These are phyloP conservation scores for Aquanectria penicillioides DNA, from an alignment of 2,329 filamentous ascomycete species.

Conservation along the genomic window DNA sequence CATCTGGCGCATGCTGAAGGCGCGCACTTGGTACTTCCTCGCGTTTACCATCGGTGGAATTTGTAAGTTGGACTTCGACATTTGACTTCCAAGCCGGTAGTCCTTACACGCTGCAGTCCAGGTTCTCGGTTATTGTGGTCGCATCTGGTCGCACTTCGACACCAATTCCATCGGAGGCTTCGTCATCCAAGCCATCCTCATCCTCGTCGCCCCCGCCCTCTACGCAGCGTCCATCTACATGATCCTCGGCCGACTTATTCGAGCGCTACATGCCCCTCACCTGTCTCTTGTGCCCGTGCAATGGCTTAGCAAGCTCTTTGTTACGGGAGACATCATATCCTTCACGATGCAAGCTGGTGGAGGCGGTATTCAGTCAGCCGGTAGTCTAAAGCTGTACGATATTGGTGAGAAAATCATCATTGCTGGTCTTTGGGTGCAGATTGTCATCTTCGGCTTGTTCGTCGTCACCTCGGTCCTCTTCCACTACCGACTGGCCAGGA, in stretches of 20 bases:
- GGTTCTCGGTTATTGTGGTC: constrained; percentile 50
- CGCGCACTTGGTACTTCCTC: constrained; percentile 61
- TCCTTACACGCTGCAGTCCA: constrained; percentile 50
- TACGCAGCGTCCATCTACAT: constrained; percentile 64
- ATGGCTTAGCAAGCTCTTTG: constrained; percentile 65
- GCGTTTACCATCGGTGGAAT: constrained; percentile 58
- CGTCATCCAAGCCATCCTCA: constrained; percentile 51
- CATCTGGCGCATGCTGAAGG: constrained; percentile 54
- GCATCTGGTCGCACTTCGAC: constrained; percentile 16
- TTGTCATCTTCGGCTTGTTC: constrained; percentile 60
- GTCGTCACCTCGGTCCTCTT: not conserved
- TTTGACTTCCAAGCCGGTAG: not conserved
- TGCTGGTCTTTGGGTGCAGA: constrained; percentile 65
- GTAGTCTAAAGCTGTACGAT: constrained; percentile 34
- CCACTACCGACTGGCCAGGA: not conserved
- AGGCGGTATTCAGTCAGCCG: constrained; percentile 45
- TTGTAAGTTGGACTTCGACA: constrained; percentile 50
- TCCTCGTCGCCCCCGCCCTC: constrained; percentile 58
- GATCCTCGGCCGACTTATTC: constrained; percentile 57
- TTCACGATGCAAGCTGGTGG: constrained; percentile 62
- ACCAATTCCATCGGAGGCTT: not conserved
- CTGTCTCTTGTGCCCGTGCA: constrained; percentile 46
- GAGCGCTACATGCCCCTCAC: constrained; percentile 46
- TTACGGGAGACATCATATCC: constrained; percentile 62
- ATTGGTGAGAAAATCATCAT: constrained; percentile 63